Base-by-base conservation (phyloP, 2,329 filamentous ascomycete genomes). In the Lachnellula hyalina region DNA sequence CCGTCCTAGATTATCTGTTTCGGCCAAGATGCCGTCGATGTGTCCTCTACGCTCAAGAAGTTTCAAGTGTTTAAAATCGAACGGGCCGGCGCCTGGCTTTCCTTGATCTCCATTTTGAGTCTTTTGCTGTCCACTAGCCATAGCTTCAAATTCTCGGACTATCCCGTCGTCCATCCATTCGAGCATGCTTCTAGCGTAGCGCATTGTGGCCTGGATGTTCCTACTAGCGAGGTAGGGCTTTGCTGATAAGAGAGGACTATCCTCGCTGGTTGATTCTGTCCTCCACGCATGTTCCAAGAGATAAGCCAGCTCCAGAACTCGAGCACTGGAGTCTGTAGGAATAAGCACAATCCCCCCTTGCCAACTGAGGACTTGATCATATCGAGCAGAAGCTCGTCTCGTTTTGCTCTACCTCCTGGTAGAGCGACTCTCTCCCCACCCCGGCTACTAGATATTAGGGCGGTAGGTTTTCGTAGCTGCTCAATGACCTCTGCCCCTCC, bases 81-180 rank as follows among this genome's bases (percentile, higher is more conserved):
- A 96, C 0, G 94, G 92, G 0, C 89, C 88, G 2, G 77, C 79
- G 36, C 68, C 67, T 59, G 80, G 81, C 21, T 70, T 68, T 34
- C 73, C 75, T 12, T 75, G 71, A 0, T 74, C 72, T 11, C 75
- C 72, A 56, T 74, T 77, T 3, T 73, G 68, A 59, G 77, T 74
- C 55, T 71, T 73, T 7, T 67, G 57, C 49, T 73, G 71, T n/a
- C 64, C 60, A 11, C 64, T 63, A 32, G 70, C 66, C 47, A 85
- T 78, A 14, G 86, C 84, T 69, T 96, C 92, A 58, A 96, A 95
- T 65, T 97, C 93, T 52, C 91, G 85, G 42, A 96, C 87, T 56
- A 99, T 95, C 55, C 85, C 87, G 67, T 96, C 92, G 68, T 97
- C 92, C 92, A 99, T 97, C 94, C 94, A 99, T 68, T 99, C 94